Conservation (phyloP, 768 basidiomycete species). For the Macrolepiota fuliginosa region DNA sequence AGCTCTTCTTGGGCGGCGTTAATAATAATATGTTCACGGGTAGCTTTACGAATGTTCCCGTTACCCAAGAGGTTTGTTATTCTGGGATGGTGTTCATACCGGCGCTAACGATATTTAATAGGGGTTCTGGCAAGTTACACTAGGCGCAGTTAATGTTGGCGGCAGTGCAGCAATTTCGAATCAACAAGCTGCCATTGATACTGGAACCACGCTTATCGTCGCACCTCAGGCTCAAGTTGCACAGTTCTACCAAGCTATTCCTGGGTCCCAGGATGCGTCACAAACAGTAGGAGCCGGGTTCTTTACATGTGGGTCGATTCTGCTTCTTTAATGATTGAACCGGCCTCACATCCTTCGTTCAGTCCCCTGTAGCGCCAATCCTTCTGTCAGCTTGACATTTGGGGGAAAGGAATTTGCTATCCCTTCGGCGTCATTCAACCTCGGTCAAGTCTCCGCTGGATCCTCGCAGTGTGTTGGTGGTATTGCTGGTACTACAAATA, state of each 20-base stretch:
- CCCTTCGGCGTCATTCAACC: conserved; percentile 38
- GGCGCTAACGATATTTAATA: neutral
- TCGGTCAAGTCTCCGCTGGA: conserved; percentile 41
- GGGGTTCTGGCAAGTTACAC: conserved; percentile 33
- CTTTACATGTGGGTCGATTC: conserved; percentile 23
- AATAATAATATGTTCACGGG: conserved; percentile 45
- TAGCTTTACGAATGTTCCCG: conserved; percentile 35
- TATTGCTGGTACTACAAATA: conserved; percentile 13
- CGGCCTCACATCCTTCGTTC: neutral
- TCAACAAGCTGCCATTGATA: conserved; percentile 33
- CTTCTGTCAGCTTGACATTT: conserved; percentile 34
- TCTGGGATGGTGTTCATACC: neutral
- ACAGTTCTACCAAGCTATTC: conserved; percentile 28
- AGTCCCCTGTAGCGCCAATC: conserved; percentile 28
- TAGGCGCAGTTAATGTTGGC: conserved; percentile 28
- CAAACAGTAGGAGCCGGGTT: conserved; percentile 24
- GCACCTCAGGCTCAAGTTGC: conserved; percentile 27
- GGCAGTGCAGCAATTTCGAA: conserved; percentile 17
- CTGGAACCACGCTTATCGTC: conserved; percentile 40
- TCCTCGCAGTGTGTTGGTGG: conserved; percentile 56
- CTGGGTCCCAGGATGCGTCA: conserved; percentile 27
- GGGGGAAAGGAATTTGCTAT: conserved; percentile 39
- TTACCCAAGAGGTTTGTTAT: conserved; percentile 25
- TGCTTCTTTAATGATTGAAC: neutral
- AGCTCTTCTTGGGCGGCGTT: conserved; percentile 56